Base-by-base conservation (phyloP, 2,329 filamentous ascomycete genomes). In the Apiospora marii region DNA sequence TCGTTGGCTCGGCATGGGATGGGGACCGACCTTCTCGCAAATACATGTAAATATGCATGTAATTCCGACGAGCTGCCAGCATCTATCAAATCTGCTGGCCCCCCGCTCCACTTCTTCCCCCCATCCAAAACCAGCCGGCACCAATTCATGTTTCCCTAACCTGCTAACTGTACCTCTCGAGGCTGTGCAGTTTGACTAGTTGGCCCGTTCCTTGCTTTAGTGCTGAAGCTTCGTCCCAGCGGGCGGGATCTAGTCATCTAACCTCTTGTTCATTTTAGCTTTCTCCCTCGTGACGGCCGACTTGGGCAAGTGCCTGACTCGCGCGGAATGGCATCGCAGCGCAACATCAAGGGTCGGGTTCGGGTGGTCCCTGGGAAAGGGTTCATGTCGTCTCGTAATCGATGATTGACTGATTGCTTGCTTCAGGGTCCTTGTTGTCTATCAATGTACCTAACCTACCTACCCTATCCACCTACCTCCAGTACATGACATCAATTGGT, bases 221-320 rank as follows among this genome's bases (percentile, higher is more conserved):
- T 37, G 53, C 30, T 61, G 53, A 61, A 61, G 53, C 34, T 64
- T 61, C 30, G 19, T 37, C n/a, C n/a, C 49, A 64, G 30, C 34
- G 58, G 58, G 58, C 34, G 58, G 58, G 58, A 64, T 64, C 58
- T 64, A 41, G 12, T 64, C 58, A 41, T 61, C 53, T 64, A 64
- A 41, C 34, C 34, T 64, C 34, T 61, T 3, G 53, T 34, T 61
- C 53, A 34, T 61, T 34, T 61, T 61, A 61, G 53, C 30, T 61
- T n/a, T n/a, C 34, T 12, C 44, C 46, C 58, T 34, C 58, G 58
- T 64, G 58, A 64, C 58, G 34, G 34, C 1, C 58, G 16, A 22
- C 53, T 61, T 27, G 10, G 24, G 53, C 30, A 34, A 6, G 37
- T 41, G 1, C 3, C 58, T 64, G 58, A 64, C 58, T 64, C 58